Evolutionary conservation across 805 yeast species (phyloP).

Genomic region (Ogataea siamensis): DNA sequence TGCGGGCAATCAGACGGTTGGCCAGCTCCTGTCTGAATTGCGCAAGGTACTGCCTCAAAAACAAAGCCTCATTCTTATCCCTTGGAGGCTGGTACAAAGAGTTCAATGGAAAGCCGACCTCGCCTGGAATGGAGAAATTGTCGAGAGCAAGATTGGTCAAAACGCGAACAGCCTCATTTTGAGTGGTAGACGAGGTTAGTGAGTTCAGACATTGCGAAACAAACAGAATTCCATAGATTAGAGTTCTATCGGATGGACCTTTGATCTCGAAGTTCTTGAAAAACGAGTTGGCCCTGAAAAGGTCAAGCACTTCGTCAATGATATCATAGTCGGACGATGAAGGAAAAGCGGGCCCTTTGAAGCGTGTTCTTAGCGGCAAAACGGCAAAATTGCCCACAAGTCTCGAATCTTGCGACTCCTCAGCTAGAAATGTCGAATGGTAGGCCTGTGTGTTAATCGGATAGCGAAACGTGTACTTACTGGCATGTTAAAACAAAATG

Average conservation of each 20-base stretch:
- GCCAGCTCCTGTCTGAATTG: constrained; percentile 96
- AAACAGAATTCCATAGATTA: constrained; percentile 90
- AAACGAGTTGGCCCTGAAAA: constrained; percentile 93
- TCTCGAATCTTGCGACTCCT: constrained; percentile 55
- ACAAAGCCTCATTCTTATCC: constrained; percentile 71
- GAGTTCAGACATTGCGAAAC: constrained; percentile 80
- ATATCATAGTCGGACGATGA: constrained; percentile 78
- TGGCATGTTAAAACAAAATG: constrained; percentile 11
- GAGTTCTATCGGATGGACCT: constrained; percentile 88
- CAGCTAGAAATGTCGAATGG: constrained; percentile 74
- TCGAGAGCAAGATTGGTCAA: constrained; percentile 86
- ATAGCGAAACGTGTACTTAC: constrained; percentile 10
- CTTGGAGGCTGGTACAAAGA: constrained; percentile 71
- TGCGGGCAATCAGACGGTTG: constrained; percentile 68
- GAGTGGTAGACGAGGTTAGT: constrained; percentile 47
- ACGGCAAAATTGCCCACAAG: constrained; percentile 76
- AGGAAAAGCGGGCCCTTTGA: constrained; percentile 91
- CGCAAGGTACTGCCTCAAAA: constrained; percentile 75
- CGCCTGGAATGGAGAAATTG: constrained; percentile 90
- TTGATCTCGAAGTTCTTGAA: constrained; percentile 96
- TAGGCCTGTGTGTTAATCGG: constrained; percentile 48
- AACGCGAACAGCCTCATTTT: constrained; percentile 60
- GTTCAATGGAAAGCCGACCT: constrained; percentile 89
- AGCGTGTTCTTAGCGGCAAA: constrained; percentile 80
- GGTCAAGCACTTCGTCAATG: constrained; percentile 84